Evolutionary conservation across 2,329 filamentous ascomycete genomes (phyloP), one percentile per base, ranked within the genome.

Genomic region (Arthroderma sp.): DNA sequence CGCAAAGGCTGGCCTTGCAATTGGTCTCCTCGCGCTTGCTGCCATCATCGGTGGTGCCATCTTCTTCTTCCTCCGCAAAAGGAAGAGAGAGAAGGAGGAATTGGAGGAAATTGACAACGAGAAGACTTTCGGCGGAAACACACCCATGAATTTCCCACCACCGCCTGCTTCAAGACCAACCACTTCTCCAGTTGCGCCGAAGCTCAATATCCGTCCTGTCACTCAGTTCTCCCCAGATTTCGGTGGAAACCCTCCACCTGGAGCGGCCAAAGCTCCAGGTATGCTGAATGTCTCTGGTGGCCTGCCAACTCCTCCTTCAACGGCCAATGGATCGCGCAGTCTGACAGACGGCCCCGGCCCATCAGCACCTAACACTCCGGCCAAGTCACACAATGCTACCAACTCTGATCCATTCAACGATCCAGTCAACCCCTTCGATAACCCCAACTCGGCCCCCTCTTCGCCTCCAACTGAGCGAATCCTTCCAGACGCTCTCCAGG

Each of bases 191-290:
- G 79, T 75, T 35, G 84, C 90, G 47, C 89, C 90, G n/a, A 85
- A 85, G 61, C 79, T 96, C 60, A 94, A 88, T 67, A 78, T 95
- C 56, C 85, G 89, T 54, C 90, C 90, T 2, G 81, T 93, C 53
- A 91, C 88, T 41, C 84, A 93, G 66, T 91, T 95, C 72, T 78
- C 88, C 39, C 87, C 88, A 4, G 83, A 81, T 66, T 79, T 87
- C 61, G 75, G 68, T 60, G 70, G 70, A 71, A 69, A 61, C 55
- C 61, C 58, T 60, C 25, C 15, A 15, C 47, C 23, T 2, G 47
- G 47, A 31, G 15, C 47, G 25, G 64, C 58, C 63, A 69, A 57
- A 23, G 21, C 33, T 55, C 47, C 53, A 17, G 55, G 43, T 43
- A 56, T 57, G 53, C 52, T 59, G 17, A 61, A 62, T 52, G 59